phyloP scores from a whole-genome alignment of 2,329 filamentous ascomycete species.

The Sphaerostilbella broomeana region DNA sequence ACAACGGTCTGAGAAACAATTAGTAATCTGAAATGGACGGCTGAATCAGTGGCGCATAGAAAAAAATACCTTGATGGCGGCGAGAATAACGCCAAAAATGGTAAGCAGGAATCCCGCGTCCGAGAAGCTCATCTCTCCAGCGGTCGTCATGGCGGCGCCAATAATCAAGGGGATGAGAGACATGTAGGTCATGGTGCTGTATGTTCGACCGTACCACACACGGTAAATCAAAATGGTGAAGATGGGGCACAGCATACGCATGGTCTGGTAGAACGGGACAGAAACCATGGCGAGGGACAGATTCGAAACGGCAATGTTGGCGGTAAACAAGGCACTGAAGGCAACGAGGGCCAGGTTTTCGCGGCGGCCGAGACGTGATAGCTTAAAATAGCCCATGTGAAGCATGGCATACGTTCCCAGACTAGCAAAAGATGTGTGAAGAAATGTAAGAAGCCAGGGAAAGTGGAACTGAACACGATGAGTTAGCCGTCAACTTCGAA shows the following conservation, averaged over 20 bases:
- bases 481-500: not conserved
- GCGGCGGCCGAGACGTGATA: constrained; percentile 43
- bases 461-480: constrained; percentile 42
- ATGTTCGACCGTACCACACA: constrained; percentile 47
- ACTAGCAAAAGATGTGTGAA: constrained; percentile 52
- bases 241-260: constrained; percentile 55
- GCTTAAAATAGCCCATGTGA: constrained; percentile 44
- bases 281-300: constrained; percentile 56
- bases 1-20: constrained; percentile 43
- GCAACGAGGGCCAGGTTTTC: constrained; percentile 50
- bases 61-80: constrained; percentile 44
- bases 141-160: constrained; percentile 53
- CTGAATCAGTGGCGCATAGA: not conserved
- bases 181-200: constrained; percentile 50
- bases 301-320: constrained; percentile 60
- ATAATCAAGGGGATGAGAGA: constrained; percentile 55
- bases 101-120: constrained; percentile 49
- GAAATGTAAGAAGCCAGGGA: constrained; percentile 54
- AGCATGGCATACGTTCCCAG: constrained; percentile 49
- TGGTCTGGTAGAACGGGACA: constrained; percentile 60
- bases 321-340: constrained; percentile 55
- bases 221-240: constrained; percentile 58
- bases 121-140: constrained; percentile 58
- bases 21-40: not conserved
- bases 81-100: constrained; percentile 47